phyloP scores from a whole-genome alignment of 352 stramenopile species.

The Elongisporangium undulatum region DNA sequence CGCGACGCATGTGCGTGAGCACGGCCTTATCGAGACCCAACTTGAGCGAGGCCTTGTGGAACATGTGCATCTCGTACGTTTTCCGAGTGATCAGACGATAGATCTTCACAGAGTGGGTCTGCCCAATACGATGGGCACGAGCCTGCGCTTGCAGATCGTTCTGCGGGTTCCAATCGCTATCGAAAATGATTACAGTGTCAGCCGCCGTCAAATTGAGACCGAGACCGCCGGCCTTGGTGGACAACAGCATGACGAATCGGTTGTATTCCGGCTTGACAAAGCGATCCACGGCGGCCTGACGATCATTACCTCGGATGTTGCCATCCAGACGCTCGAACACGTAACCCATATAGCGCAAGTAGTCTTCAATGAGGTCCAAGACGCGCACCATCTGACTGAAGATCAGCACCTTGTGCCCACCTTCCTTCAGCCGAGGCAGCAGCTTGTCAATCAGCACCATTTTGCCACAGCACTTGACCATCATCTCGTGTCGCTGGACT shows the following conservation, averaged over 20 bases:
- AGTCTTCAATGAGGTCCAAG: constrained; percentile 99
- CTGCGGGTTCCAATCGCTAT: constrained; percentile 98
- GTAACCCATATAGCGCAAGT: constrained; percentile 91
- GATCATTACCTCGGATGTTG: constrained; percentile 92
- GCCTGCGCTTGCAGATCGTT: constrained; percentile 95
- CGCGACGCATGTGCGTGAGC: constrained; percentile 87
- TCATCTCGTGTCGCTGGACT: constrained; percentile 84
- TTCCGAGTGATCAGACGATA: constrained; percentile 88
- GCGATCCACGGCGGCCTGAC: constrained; percentile 80
- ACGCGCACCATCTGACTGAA: constrained; percentile 99
- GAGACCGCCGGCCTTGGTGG: constrained; percentile 95
- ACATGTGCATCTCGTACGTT: constrained; percentile 96
- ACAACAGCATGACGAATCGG: constrained; percentile 98
- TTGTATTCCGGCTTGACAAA: constrained; percentile 90
- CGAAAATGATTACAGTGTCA: constrained; percentile 98
- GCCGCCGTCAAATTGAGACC: constrained; percentile 91
- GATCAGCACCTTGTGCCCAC: constrained; percentile 97
- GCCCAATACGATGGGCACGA: constrained; percentile 88
- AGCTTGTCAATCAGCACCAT: constrained; percentile 99
- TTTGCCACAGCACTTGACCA: constrained; percentile 99
- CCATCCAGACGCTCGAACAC: constrained; percentile 97
- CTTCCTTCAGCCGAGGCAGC: constrained; percentile 94
- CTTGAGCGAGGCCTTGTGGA: constrained; percentile 91
- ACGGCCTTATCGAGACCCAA: constrained; percentile 92
- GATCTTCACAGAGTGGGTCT: constrained; percentile 89